Conservation (phyloP, 192 early-diverging fungal species). For the Neocallimastix lanati region DNA sequence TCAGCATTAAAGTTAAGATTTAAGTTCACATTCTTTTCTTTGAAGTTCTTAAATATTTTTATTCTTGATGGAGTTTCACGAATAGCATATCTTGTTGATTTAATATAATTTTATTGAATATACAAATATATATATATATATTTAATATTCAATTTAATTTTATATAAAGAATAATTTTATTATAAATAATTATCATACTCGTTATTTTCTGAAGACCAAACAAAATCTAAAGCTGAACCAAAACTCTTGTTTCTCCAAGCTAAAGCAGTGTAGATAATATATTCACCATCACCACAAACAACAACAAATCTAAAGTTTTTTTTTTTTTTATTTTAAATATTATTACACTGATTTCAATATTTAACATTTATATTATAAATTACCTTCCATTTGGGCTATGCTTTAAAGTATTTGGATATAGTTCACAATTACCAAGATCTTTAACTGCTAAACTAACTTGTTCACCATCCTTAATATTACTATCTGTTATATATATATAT, state of each 20-base stretch:
- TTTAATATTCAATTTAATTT: no score
- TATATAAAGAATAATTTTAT: no score
- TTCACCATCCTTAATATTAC: conserved; percentile 84
- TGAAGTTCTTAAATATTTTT: conserved; percentile 85
- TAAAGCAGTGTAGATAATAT: conserved; percentile 98
- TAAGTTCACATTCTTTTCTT: conserved; percentile 68
- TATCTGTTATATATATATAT: conserved; percentile 24
- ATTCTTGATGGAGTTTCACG: conserved; percentile 82
- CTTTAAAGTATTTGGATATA: conserved; percentile 86
- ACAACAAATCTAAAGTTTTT: conserved; percentile 75
- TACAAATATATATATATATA: no score
- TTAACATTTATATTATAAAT: neutral
- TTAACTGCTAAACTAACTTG: conserved; percentile 65
- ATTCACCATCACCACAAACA: conserved; percentile 97
- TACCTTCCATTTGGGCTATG: conserved; percentile 90
- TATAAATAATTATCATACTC: conserved; percentile 25
- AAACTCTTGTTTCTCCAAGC: conserved; percentile 99
- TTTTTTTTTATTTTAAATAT: no score
- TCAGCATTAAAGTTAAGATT: conserved; percentile 54
- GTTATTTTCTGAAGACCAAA: conserved; percentile 92
- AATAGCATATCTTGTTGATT: conserved; percentile 52
- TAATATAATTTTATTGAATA: no score
- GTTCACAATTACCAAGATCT: conserved; percentile 92
- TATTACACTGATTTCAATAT: no score
- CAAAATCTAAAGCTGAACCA: conserved; percentile 85